These are phyloP conservation scores for Endothia cerciana DNA, from an alignment of 2,329 filamentous ascomycete species.

Conservation along the genomic window DNA sequence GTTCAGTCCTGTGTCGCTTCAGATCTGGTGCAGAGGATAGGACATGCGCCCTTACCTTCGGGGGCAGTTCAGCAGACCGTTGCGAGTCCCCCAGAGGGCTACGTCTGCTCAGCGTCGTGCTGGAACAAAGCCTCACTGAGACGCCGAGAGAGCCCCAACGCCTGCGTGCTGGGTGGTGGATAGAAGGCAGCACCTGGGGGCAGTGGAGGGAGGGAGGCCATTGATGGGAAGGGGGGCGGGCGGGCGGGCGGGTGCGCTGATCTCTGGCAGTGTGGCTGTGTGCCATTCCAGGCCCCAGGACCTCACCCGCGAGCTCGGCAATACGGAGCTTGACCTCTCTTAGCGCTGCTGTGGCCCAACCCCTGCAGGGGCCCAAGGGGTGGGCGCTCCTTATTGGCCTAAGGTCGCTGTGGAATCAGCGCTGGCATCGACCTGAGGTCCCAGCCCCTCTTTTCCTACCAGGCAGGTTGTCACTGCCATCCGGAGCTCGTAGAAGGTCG, in stretches of 20 bases:
- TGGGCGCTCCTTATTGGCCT: slow-evolving; percentile 8
- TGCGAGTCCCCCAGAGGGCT: background rate
- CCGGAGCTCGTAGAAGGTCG: slow-evolving; percentile 4
- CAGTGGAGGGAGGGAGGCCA: background rate
- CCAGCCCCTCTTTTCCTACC: slow-evolving; percentile 13
- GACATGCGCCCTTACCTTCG: too few species aligned
- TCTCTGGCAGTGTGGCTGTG: slow-evolving; percentile 1
- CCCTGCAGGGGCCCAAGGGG: background rate
- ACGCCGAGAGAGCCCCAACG: background rate
- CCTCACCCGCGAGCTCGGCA: slow-evolving; percentile 12
- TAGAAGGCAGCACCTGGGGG: background rate
- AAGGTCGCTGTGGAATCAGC: slow-evolving; percentile 5
- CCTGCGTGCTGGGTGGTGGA: background rate
- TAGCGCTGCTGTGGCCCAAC: slow-evolving; percentile 9
- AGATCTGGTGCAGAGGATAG: too few species aligned
- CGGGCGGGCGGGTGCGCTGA: background rate
- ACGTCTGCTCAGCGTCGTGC: background rate
- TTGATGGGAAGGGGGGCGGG: background rate
- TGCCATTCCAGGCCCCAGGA: slow-evolving; percentile 1
- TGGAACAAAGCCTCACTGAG: background rate
- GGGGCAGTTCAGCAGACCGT: background rate
- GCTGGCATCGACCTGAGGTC: background rate
- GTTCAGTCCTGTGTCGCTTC: too few species aligned
- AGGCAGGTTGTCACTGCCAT: background rate
- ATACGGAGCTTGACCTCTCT: slow-evolving; percentile 3